Base-by-base conservation (phyloP, 1,139 yeast genomes). In the Tardiomyces blankii region DNA sequence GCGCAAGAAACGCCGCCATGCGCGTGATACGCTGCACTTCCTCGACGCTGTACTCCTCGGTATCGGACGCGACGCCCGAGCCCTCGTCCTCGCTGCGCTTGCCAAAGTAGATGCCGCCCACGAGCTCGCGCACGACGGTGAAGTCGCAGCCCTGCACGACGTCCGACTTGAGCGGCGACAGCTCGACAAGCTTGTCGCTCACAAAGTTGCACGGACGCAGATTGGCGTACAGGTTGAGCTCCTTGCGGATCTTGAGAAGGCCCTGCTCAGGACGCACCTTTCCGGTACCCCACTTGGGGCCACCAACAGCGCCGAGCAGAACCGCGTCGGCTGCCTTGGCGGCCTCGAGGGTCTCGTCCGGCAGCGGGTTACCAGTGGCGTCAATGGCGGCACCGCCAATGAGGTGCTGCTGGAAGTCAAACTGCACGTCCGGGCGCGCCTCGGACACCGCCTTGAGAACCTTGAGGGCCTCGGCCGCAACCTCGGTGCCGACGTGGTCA, bases 361-460 rank as follows among this genome's bases (percentile, higher is more conserved):
- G 87, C 54, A 91, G 74, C 47, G 98, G 96, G 41, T 64, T 78
- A 45, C 98, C 98, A 42, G 95, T 82, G 49, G 96, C 96, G 64
- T 91, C 98, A 61, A 91, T 89, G 44, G 97, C 95, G 46, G 97
- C 96, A 55, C 98, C 98, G 50, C 98, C 98, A 59, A 91, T 89
- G 58, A 89, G 74, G 61, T 88, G 95, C 51, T 82, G 69, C 59
- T 83, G 74, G 66, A 87, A 86, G 45, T 82, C 77, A 64, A 91
- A 89, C 59, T 79, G 68, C 59, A 83, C 69, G 14, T 51, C 50
- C 32, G 89, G 82, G 44, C 82, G 77, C 47, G 66, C 77, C 51
- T 72, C 73, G 56, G 78, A 78, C 57, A 91, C 83, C 46, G 95
- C 87, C 49, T 78, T 72, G 51, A 91, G 74, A 33, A 91, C 96